These are phyloP conservation scores for Marasmius tenuissimus DNA, from an alignment of 1,284 basidiomycete genomes.

Conservation along the genomic window DNA sequence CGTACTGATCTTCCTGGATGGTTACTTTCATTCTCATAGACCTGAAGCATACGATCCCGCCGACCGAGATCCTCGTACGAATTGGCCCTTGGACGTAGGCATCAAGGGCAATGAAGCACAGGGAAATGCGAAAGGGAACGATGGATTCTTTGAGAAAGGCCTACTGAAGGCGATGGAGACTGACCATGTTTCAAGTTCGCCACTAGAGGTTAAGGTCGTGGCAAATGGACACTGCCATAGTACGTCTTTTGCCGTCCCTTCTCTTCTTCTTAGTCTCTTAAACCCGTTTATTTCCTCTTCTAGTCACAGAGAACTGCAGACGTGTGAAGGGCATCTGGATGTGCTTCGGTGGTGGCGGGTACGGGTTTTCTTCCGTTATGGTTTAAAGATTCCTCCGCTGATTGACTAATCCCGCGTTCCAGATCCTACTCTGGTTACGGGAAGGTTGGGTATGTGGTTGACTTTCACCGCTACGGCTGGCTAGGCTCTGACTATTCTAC, in stretches of 20 bases:
- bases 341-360: constrained; percentile 93
- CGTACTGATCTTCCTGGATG: no score
- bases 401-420: constrained; percentile 10
- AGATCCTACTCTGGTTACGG: constrained; percentile 88
- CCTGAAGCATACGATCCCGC: constrained; percentile 61
- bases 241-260: constrained; percentile 31
- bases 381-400: neutral
- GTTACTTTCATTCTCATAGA: constrained; percentile 30
- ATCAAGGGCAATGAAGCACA: constrained; percentile 54
- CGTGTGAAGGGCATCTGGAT: constrained; percentile 86
- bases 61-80: constrained; percentile 58
- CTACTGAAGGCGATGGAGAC: constrained; percentile 69
- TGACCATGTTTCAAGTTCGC: constrained; percentile 44
- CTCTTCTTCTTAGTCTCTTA: neutral
- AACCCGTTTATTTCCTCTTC: constrained; percentile 6
- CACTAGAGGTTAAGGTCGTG: constrained; percentile 77
- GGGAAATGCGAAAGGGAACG: constrained; percentile 71
- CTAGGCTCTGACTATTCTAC: constrained; percentile 1
- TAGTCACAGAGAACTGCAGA: constrained; percentile 86
- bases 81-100: constrained; percentile 67
- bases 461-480: neutral
- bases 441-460: constrained; percentile 55
- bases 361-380: constrained; percentile 24
- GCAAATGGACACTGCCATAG: constrained; percentile 88
- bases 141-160: constrained; percentile 81